phyloP scores from a whole-genome alignment of 1,139 yeast species.

The Protomyces arabidopsidicola region DNA sequence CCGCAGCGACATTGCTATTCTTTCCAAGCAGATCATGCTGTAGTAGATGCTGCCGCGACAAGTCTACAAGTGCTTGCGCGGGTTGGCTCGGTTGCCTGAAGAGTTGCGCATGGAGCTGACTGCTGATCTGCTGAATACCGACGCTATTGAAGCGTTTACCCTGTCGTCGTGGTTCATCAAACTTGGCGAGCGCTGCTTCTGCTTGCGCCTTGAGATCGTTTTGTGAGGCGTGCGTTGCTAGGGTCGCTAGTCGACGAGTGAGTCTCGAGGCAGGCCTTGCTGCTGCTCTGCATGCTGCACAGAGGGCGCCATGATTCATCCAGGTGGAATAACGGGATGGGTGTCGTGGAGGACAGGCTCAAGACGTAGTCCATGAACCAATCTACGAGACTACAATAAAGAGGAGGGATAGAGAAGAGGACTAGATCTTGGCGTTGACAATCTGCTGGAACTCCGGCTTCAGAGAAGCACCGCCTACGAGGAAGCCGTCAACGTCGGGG shows the following conservation, averaged over 20 bases:
- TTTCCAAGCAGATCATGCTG: conserved; percentile 72
- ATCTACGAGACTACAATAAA: neutral
- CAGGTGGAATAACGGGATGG: neutral
- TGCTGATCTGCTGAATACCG: conserved; percentile 67
- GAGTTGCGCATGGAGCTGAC: conserved; percentile 53
- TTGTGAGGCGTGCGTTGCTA: neutral
- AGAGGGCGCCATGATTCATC: neutral
- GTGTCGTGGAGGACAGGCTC: no score
- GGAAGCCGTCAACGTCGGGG: conserved; percentile 94
- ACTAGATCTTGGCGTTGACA: conserved; percentile 48
- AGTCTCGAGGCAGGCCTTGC: neutral
- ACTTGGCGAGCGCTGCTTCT: neutral
- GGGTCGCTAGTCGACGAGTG: neutral
- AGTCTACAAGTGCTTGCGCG: conserved; percentile 46
- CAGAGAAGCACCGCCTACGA: conserved; percentile 98
- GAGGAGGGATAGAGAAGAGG: neutral
- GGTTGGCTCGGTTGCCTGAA: conserved; percentile 47
- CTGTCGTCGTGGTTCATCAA: conserved; percentile 5
- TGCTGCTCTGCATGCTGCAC: neutral
- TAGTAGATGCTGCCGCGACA: conserved; percentile 59
- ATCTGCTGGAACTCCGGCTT: conserved; percentile 97
- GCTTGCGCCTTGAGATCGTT: neutral
- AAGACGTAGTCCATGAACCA: neutral
- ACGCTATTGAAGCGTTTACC: conserved; percentile 40
- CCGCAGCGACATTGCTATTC: conserved; percentile 59